Percentiles rank a stretch among this genome's conserved stretches.
Evolutionary conservation across 2,329 filamentous ascomycete genomes (phyloP).

Genomic region (Talaromyces funiculosus): DNA sequence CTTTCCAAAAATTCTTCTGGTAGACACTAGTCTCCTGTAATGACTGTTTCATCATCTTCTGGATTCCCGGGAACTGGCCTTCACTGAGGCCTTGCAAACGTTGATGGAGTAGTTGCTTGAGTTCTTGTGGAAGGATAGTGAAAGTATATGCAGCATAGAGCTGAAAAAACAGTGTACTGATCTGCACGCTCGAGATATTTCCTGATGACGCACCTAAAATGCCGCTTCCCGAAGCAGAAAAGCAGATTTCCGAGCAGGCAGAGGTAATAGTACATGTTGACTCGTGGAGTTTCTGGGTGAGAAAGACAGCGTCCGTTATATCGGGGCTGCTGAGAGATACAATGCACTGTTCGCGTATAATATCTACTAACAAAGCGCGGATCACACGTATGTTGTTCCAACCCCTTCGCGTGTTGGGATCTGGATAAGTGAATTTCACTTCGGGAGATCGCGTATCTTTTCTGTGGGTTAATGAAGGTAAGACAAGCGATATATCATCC

Average conservation of each 20-base stretch:
- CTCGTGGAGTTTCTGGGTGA: background rate
- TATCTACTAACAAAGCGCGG: constrained; percentile 9
- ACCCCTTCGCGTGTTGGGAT: constrained; percentile 8
- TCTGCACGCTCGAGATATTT: constrained; percentile 6
- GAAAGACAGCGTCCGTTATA: background rate
- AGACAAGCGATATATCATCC: background rate
- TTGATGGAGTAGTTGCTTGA: background rate
- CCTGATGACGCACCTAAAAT: background rate
- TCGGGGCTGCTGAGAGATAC: background rate
- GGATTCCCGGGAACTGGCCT: constrained; percentile 6
- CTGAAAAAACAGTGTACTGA: constrained; percentile 9
- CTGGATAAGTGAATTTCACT: background rate
- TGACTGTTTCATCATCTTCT: constrained; percentile 3
- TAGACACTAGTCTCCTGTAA: background rate
- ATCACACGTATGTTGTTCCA: constrained; percentile 10
- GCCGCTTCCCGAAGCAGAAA: background rate
- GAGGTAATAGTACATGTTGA: background rate
- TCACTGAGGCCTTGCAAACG: background rate
- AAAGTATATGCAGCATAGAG: constrained; percentile 5
- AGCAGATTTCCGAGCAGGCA: constrained; percentile 4
- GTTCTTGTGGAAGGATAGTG: background rate
- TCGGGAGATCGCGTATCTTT: background rate
- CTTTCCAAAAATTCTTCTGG: constrained; percentile 9
- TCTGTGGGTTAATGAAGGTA: background rate
- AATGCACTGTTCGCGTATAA: constrained; percentile 10